phyloP scores from a whole-genome alignment of 2,329 filamentous ascomycete genomes.

The Calonectria pauciramosa region DNA sequence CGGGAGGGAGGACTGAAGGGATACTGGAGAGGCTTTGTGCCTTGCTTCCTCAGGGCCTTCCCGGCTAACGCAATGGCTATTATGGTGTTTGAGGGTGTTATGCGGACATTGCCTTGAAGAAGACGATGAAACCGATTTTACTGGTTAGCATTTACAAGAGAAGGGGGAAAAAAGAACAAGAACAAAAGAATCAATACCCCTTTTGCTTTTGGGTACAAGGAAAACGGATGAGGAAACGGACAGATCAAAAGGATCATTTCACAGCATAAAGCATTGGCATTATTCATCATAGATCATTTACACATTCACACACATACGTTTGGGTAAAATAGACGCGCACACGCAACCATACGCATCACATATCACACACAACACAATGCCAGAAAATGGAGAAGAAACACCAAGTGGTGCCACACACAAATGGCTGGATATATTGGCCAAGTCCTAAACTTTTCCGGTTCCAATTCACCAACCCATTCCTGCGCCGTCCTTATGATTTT shows the following conservation, averaged over 20 bases:
- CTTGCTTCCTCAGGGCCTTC: conserved; percentile 94
- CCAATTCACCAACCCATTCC: conserved; percentile 50
- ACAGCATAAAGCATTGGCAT: not conserved
- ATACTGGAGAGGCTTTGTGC: conserved; percentile 94
- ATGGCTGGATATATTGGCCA: conserved; percentile 49
- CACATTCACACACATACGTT: not conserved
- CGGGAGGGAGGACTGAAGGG: conserved; percentile 81
- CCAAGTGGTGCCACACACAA: conserved; percentile 49
- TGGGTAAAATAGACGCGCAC: not conserved
- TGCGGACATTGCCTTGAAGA: conserved; percentile 73
- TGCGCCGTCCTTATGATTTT: conserved; percentile 43
- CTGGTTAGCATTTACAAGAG: not conserved
- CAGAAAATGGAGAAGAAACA: conserved; percentile 34
- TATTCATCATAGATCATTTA: not conserved
- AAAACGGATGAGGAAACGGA: not conserved
- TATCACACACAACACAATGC: not conserved
- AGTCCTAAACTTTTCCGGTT: conserved; percentile 47
- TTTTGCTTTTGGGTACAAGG: not conserved
- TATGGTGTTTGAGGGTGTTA: conserved; percentile 92
- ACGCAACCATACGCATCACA: not conserved
- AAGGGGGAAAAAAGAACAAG: not conserved
- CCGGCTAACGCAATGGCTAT: conserved; percentile 96
- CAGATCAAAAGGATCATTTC: not conserved
- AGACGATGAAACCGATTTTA: not conserved
- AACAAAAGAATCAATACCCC: conserved; percentile 4